Percentiles rank a stretch among this genome's conserved stretches.
Evolutionary conservation across 2,329 filamentous ascomycete genomes (phyloP).

Genomic region (Volutella citrinella): DNA sequence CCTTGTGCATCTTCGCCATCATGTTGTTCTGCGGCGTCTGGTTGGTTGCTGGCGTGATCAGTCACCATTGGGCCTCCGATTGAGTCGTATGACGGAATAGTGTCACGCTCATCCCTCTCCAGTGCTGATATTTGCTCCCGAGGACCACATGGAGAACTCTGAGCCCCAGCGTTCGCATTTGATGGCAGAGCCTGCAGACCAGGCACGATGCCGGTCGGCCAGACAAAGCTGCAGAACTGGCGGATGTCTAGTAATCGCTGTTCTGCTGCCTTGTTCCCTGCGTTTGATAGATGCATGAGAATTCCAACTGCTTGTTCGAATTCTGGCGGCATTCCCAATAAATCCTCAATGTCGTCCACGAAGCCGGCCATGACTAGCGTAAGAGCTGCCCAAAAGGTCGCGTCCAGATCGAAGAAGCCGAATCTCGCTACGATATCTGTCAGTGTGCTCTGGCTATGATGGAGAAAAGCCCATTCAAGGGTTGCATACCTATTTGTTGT

Average conservation of each 20-base stretch:
- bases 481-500: slow-evolving; percentile 20
- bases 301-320: slow-evolving; percentile 19
- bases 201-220: slow-evolving; percentile 18
- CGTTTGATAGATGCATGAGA: slow-evolving; percentile 20
- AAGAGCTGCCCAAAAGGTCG: slow-evolving; percentile 27
- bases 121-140: too few relatives aligned
- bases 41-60: too few relatives aligned
- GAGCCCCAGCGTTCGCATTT: too few relatives aligned
- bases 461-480: too few relatives aligned
- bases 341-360: slow-evolving; percentile 19
- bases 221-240: slow-evolving; percentile 26
- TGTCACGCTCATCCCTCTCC: too few relatives aligned
- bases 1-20: slow-evolving; percentile 1
- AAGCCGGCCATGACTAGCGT: slow-evolving; percentile 27
- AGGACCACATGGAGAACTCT: too few relatives aligned
- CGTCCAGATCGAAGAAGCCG: slow-evolving; percentile 27
- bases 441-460: too few relatives aligned
- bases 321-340: too few relatives aligned
- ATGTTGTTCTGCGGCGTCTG: too few relatives aligned
- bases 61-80: too few relatives aligned
- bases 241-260: slow-evolving; percentile 21
- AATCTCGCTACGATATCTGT: slow-evolving; percentile 19
- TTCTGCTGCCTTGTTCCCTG: slow-evolving; percentile 24
- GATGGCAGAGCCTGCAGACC: too few relatives aligned
- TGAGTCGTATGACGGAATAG: too few relatives aligned